These are phyloP conservation scores for Dunaliella primolecta DNA, from an alignment of 139 green algal species.

Conservation along the genomic window DNA sequence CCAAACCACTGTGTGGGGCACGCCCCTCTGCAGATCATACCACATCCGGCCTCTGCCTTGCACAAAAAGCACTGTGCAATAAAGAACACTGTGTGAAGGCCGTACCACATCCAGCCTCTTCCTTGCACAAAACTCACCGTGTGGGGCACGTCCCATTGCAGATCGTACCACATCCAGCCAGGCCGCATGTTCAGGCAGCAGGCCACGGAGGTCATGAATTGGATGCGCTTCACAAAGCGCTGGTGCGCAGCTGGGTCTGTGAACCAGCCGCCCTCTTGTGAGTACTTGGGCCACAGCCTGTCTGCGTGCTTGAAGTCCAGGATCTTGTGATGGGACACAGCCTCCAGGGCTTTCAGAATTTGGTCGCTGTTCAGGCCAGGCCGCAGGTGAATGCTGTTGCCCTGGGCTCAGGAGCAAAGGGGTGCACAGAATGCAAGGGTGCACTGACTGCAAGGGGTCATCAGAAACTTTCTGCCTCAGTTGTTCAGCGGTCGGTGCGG, in stretches of 20 bases:
- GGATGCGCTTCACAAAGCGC: conserved; percentile 55
- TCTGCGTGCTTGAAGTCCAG: conserved; percentile 6
- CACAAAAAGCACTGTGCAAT: no score
- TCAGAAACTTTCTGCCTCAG: no score
- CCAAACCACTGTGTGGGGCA: no score
- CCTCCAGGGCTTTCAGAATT: conserved; percentile 21
- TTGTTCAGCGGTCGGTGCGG: no score
- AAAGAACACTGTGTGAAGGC: no score
- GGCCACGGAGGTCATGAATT: conserved; percentile 63
- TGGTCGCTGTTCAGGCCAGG: conserved; percentile 7
- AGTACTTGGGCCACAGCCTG: conserved; percentile 15
- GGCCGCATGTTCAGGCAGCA: conserved; percentile 68
- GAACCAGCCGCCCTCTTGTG: neutral
- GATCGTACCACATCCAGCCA: conserved; percentile 65
- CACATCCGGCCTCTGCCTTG: no score
- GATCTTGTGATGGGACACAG: conserved; percentile 11
- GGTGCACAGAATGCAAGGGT: no score
- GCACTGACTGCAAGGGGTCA: no score
- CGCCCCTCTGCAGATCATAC: no score
- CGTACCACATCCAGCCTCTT: neutral
- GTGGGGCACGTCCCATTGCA: conserved; percentile 59
- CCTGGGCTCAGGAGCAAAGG: conserved; percentile 1
- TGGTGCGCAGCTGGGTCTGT: conserved; percentile 9
- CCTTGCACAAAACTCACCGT: neutral
- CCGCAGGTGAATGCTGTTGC: conserved; percentile 12